Conservation (phyloP, 345 rosid species). For the Populus simonii region DNA sequence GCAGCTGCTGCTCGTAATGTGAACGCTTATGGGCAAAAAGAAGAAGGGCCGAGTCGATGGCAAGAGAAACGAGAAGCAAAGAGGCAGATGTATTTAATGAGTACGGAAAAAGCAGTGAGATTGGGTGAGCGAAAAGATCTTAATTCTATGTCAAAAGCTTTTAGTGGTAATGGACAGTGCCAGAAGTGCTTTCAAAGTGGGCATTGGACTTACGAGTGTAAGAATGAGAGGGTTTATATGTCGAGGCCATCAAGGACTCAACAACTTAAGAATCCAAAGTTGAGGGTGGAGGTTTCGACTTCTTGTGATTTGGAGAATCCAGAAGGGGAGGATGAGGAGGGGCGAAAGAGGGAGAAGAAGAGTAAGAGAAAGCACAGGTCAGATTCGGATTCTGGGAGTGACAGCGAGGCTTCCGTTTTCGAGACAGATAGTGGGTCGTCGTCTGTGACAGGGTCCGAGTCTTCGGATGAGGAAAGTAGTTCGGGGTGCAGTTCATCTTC, state of each 20-base stretch:
- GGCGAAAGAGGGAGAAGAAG: constrained; percentile 57
- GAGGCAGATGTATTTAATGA: constrained; percentile 97
- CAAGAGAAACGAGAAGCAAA: constrained; percentile 96
- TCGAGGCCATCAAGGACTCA: constrained; percentile 91
- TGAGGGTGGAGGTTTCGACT: constrained; percentile 55
- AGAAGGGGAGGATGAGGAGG: constrained; percentile 40
- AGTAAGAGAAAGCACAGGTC: constrained; percentile 83
- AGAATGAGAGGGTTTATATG: constrained; percentile 87
- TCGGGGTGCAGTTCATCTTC: constrained; percentile 65
- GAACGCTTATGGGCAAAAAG: constrained; percentile 96
- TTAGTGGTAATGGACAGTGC: constrained; percentile 62
- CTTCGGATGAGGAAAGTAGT: constrained; percentile 63
- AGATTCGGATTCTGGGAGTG: constrained; percentile 60
- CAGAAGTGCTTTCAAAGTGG: constrained; percentile 92
- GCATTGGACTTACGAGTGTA: constrained; percentile 96
- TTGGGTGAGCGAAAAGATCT: constrained; percentile 90
- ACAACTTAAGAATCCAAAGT: constrained; percentile 85
- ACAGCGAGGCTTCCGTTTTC: constrained; percentile 88
- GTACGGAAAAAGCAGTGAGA: constrained; percentile 89
- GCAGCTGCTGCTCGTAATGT: constrained; percentile 93
- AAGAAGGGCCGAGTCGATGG: constrained; percentile 99
- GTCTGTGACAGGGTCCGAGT: constrained; percentile 58
- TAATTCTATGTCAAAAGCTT: constrained; percentile 35
- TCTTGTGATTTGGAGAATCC: constrained; percentile 59
- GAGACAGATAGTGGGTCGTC: constrained; percentile 69